Percentiles rank a stretch among this genome's conserved stretches.
These are phyloP conservation scores for Bipolaris victoriae DNA, from an alignment of 2,329 filamentous ascomycete genomes.

Conservation along the genomic window DNA sequence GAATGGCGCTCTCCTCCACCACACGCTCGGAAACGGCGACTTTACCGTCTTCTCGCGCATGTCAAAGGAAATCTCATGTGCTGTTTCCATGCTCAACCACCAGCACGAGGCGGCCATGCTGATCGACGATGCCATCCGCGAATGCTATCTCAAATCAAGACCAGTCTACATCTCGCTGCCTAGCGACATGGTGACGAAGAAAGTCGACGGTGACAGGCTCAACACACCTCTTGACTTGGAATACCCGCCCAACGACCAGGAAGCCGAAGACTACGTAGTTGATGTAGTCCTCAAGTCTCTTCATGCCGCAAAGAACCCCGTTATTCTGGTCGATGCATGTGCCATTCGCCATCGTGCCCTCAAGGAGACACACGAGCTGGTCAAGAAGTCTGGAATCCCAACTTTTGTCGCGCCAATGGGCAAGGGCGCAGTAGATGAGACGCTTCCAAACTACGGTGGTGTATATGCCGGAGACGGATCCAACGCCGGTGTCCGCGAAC, in stretches of 20 bases:
- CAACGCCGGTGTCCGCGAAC: constrained; percentile 66
- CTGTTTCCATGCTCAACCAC: constrained; percentile 72
- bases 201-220: constrained; percentile 75
- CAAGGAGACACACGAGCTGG: constrained; percentile 72
- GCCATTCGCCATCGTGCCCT: constrained; percentile 77
- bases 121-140: constrained; percentile 77
- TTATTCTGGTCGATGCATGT: constrained; percentile 84
- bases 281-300: constrained; percentile 77
- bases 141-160: constrained; percentile 75
- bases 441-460: constrained; percentile 75
- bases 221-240: constrained; percentile 72
- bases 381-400: constrained; percentile 75
- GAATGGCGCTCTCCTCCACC: constrained; percentile 53
- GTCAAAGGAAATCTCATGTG: constrained; percentile 73
- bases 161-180: constrained; percentile 87
- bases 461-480: constrained; percentile 85
- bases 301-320: constrained; percentile 72
- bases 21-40: constrained; percentile 64
- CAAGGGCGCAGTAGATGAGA: constrained; percentile 82
- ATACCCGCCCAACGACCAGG: constrained; percentile 68
- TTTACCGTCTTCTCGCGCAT: constrained; percentile 85
- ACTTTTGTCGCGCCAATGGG: constrained; percentile 92
- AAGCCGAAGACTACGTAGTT: constrained; percentile 82
- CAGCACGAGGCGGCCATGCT: constrained; percentile 72
- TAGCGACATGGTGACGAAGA: constrained; percentile 77